Conservation (phyloP, 1,284 basidiomycete genomes). For the Thecaphora thlaspeos region DNA sequence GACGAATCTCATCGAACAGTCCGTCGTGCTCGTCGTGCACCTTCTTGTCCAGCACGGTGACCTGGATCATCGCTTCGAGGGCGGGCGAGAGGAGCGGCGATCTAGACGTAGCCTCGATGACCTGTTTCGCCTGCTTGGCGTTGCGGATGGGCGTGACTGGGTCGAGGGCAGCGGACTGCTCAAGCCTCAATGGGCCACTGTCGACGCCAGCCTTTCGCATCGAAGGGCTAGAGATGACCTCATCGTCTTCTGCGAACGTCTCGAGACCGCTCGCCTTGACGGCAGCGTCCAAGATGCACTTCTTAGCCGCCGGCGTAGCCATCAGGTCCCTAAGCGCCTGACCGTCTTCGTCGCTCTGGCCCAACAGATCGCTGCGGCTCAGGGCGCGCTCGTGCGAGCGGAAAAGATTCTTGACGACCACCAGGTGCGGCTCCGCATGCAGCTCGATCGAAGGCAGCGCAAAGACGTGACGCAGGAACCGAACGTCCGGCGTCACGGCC, state of each 20-base stretch:
- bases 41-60: conserved; percentile 3
- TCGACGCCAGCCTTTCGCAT: neutral
- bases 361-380: neutral
- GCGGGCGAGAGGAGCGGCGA: no score
- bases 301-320: conserved; percentile 1
- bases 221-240: neutral
- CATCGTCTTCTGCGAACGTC: neutral
- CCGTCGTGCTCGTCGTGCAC: conserved; percentile 2
- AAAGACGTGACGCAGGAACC: conserved; percentile 3
- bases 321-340: conserved; percentile 2
- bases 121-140: no score
- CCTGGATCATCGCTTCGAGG: conserved; percentile 7
- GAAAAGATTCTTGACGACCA: neutral
- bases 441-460: neutral
- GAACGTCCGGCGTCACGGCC: neutral
- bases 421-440: neutral
- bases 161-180: neutral
- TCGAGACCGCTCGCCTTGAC: neutral
- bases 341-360: neutral
- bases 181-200: neutral
- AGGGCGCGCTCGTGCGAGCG: neutral
- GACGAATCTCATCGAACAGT: neutral
- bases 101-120: no score
- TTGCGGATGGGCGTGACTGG: no score
- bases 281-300: neutral